phyloP scores from a whole-genome alignment of 768 basidiomycete species.

The Hydnomerulius pinastri region DNA sequence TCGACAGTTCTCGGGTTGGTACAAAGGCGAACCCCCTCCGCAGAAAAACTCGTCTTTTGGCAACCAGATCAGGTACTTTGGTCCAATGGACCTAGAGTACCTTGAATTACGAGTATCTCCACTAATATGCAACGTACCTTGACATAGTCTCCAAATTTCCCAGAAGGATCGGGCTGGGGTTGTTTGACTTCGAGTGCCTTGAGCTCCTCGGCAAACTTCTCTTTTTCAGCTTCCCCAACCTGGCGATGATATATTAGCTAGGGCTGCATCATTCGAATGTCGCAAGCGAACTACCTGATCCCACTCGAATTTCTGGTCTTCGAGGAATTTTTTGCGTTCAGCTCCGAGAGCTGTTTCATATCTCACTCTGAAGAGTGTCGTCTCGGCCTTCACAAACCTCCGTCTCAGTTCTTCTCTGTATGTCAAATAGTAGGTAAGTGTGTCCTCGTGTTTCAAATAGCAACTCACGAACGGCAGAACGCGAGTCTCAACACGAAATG shows the following conservation, averaged over 20 bases:
- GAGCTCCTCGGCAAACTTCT: constrained; percentile 48
- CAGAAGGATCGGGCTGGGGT: not conserved
- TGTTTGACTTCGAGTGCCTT: constrained; percentile 30
- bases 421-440: not conserved
- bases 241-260: constrained; percentile 25
- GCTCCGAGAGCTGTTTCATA: constrained; percentile 62
- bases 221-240: constrained; percentile 64
- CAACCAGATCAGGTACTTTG: constrained; percentile 89
- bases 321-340: constrained; percentile 69
- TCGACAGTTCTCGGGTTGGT: constrained; percentile 71
- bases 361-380: constrained; percentile 77
- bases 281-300: constrained; percentile 43
- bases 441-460: not conserved
- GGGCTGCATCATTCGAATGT: not conserved
- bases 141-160: constrained; percentile 47
- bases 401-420: constrained; percentile 84
- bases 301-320: constrained; percentile 66
- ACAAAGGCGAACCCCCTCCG: constrained; percentile 89
- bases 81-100: constrained; percentile 89
- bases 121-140: constrained; percentile 52
- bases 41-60: constrained; percentile 76
- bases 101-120: not conserved
- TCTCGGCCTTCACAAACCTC: constrained; percentile 89
- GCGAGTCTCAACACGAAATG: constrained; percentile 94
- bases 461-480: constrained; percentile 91